A percentile compares a stretch with the other conserved stretches of the same genome.
These are phyloP conservation scores for Fusarium chlamydosporum DNA, from an alignment of 2,329 filamentous ascomycete species.

Conservation along the genomic window DNA sequence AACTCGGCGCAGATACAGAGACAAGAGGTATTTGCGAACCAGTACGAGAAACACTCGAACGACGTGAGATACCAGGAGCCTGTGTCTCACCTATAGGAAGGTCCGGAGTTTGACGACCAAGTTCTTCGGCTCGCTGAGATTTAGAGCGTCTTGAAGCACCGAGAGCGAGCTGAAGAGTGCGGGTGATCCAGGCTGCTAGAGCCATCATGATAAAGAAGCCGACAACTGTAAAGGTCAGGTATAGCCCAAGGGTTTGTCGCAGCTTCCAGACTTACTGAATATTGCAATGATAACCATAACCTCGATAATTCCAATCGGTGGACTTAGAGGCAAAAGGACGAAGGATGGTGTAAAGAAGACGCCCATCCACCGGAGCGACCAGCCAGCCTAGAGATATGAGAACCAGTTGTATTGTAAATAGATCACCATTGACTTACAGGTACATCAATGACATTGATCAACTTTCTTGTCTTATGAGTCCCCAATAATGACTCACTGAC, in stretches of 20 bases:
- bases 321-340: conserved; percentile 70
- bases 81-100: conserved; percentile 60
- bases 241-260: too few species aligned
- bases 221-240: conserved; percentile 58
- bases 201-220: conserved; percentile 68
- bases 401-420: background rate
- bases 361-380: conserved; percentile 71
- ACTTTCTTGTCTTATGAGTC: conserved; percentile 61
- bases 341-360: conserved; percentile 72
- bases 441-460: conserved; percentile 67
- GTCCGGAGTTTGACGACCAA: conserved; percentile 55
- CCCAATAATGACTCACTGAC: conserved; percentile 63
- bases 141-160: conserved; percentile 67
- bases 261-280: conserved; percentile 61
- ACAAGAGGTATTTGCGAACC: conserved; percentile 45
- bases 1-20: conserved; percentile 29
- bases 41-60: conserved; percentile 48
- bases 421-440: conserved; percentile 58
- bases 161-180: conserved; percentile 65
- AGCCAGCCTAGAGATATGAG: conserved; percentile 62
- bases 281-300: conserved; percentile 72
- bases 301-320: conserved; percentile 66
- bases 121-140: conserved; percentile 66
- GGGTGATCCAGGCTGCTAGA: conserved; percentile 67
- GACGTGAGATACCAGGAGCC: conserved; percentile 49